Conservation (phyloP, 768 basidiomycete species). For the Tricholoma sp. region DNA sequence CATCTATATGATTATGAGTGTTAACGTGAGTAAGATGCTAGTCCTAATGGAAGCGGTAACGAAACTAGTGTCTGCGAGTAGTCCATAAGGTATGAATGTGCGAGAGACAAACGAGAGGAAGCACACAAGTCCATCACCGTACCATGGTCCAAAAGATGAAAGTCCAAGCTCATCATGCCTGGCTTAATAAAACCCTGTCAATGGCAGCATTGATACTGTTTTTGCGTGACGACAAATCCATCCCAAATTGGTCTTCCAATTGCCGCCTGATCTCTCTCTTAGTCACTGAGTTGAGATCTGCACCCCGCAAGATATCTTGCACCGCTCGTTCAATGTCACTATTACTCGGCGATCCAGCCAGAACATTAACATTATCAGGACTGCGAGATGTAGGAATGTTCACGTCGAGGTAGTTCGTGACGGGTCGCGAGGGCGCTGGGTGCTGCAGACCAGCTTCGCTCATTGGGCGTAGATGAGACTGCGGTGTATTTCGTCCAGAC, state of each 20-base stretch:
- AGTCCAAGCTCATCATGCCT: conserved; percentile 24
- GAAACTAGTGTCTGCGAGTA: conserved; percentile 9
- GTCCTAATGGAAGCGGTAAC: conserved; percentile 2
- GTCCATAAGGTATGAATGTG: conserved; percentile 7
- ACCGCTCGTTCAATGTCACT: conserved; percentile 72
- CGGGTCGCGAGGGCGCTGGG: conserved; percentile 63
- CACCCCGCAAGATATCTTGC: conserved; percentile 63
- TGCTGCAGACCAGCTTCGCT: conserved; percentile 38
- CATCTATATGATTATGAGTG: conserved; percentile 2
- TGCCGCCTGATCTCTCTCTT: conserved; percentile 86
- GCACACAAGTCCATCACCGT: conserved; percentile 7
- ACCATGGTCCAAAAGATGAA: conserved; percentile 10
- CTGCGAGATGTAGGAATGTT: conserved; percentile 51
- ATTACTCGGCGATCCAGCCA: conserved; percentile 52
- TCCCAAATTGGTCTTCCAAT: conserved; percentile 78
- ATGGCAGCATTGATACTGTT: conserved; percentile 73
- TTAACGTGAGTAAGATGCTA: neutral
- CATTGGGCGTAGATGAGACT: conserved; percentile 37
- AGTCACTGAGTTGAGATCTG: conserved; percentile 87
- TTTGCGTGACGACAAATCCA: conserved; percentile 71
- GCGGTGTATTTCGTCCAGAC: conserved; percentile 73
- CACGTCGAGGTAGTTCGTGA: conserved; percentile 75
- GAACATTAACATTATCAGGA: conserved; percentile 46
- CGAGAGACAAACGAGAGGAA: conserved; percentile 3
- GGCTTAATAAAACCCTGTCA: conserved; percentile 61